Conservation (phyloP, 2,329 filamentous ascomycete species). For the Biscogniauxia sp. region DNA sequence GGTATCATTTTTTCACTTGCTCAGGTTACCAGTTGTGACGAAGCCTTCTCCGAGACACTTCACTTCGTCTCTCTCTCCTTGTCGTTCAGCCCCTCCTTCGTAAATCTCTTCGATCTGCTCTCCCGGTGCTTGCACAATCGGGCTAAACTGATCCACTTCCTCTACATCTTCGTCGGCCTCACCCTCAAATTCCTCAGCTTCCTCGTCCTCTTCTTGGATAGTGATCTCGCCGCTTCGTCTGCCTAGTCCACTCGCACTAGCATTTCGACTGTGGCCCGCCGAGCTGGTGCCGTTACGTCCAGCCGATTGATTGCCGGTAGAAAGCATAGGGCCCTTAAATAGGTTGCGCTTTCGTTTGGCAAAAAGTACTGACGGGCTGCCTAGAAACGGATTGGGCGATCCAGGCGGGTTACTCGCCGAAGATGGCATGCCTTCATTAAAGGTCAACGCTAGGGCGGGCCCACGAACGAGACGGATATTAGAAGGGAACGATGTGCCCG, state of each 20-base stretch:
- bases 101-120: conserved; percentile 35
- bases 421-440: conserved; percentile 57
- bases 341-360: conserved; percentile 77
- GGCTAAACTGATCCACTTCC: conserved; percentile 36
- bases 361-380: conserved; percentile 61
- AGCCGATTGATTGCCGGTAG: conserved; percentile 43
- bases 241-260: conserved; percentile 62
- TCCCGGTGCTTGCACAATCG: conserved; percentile 28
- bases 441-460: conserved; percentile 49
- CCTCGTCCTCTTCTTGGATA: conserved; percentile 66
- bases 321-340: conserved; percentile 76
- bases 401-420: conserved; percentile 42
- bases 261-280: conserved; percentile 49
- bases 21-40: not conserved
- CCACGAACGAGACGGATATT: conserved; percentile 81
- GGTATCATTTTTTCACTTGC: not conserved
- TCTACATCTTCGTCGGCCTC: conserved; percentile 31
- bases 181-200: conserved; percentile 33
- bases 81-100: conserved; percentile 21
- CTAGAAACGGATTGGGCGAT: conserved; percentile 59
- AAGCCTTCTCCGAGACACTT: not conserved
- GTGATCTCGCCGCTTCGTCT: conserved; percentile 71
- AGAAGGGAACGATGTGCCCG: conserved; percentile 70
- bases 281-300: conserved; percentile 32
- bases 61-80: not conserved